Evolutionary conservation across 1,139 yeast genomes (phyloP).

Genomic region (Debaryomyces fabryi): DNA sequence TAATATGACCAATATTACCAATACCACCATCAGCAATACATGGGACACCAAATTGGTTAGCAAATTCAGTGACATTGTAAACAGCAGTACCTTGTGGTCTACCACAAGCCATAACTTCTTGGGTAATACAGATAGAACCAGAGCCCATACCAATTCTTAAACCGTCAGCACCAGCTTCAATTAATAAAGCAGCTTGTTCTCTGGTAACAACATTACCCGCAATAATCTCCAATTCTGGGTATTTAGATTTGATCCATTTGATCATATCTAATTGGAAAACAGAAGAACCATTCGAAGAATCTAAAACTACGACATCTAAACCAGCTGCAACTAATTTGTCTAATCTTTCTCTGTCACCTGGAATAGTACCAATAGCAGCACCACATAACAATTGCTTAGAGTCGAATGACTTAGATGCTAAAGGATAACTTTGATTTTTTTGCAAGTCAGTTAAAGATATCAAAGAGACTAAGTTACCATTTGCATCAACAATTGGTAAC

Average conservation of each 20-base stretch:
- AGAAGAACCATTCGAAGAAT: slow-evolving; percentile 98
- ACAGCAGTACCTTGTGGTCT: slow-evolving; percentile 99
- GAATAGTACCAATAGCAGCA: slow-evolving; percentile 97
- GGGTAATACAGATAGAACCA: slow-evolving; percentile 98
- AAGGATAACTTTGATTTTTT: slow-evolving; percentile 92
- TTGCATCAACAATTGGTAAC: slow-evolving; percentile 83
- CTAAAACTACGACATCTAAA: slow-evolving; percentile 92
- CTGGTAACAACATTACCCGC: slow-evolving; percentile 99
- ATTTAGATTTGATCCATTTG: slow-evolving; percentile 81
- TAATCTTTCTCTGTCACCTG: slow-evolving; percentile 85
- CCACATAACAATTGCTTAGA: slow-evolving; percentile 98
- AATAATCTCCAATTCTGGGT: slow-evolving; percentile 81
- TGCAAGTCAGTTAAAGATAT: slow-evolving; percentile 95
- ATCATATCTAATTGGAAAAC: slow-evolving; percentile 92
- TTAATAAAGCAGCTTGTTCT: slow-evolving; percentile 96
- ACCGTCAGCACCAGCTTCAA: slow-evolving; percentile 97
- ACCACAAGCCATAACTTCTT: slow-evolving; percentile 99
- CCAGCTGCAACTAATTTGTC: slow-evolving; percentile 90
- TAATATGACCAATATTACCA: slow-evolving; percentile 97
- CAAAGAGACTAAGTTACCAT: slow-evolving; percentile 80
- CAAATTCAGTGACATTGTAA: slow-evolving; percentile 82
- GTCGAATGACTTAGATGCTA: slow-evolving; percentile 89
- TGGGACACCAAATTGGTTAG: slow-evolving; percentile 88
- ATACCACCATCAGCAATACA: slow-evolving; percentile 99
- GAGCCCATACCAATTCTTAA: slow-evolving; percentile 99